phyloP scores from a whole-genome alignment of 257 asterid genomes.

The Solanum corneliomulleri region DNA sequence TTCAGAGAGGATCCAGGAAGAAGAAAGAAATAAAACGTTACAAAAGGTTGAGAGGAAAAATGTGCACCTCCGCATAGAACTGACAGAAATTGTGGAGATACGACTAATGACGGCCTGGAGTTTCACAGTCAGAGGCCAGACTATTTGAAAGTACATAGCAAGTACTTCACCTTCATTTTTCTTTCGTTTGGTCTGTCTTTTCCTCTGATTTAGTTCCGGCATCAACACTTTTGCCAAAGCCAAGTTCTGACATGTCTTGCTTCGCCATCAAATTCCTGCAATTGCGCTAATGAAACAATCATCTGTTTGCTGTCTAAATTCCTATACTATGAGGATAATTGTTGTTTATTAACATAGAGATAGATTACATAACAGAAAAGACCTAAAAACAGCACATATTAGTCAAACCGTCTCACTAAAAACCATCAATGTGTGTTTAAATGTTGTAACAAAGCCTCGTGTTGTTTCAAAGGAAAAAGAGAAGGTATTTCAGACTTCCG shows the following conservation, averaged over 20 bases:
- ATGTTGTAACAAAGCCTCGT: background rate
- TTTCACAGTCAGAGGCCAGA: background rate
- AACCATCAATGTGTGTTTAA: background rate
- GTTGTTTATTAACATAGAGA: background rate
- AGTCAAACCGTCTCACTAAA: background rate
- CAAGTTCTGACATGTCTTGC: conserved; percentile 89
- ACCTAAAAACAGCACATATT: background rate
- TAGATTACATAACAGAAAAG: background rate
- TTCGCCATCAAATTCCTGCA: conserved; percentile 98
- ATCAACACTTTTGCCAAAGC: conserved; percentile 38
- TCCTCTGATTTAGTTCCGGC: conserved; percentile 18
- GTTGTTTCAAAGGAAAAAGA: background rate
- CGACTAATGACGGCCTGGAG: background rate
- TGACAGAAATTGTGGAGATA: background rate
- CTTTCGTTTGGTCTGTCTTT: conserved; percentile 5
- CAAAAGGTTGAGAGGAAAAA: background rate
- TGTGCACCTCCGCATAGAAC: background rate
- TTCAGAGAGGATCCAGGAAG: background rate
- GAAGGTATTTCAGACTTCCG: background rate
- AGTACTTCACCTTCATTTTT: background rate
- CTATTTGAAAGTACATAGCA: background rate
- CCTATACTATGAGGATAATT: background rate
- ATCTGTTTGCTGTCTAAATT: background rate
- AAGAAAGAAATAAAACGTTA: background rate
- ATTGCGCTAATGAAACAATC: background rate